Base-by-base conservation (phyloP, 768 basidiomycete genomes). In the Kwoniella mangroviensis region DNA sequence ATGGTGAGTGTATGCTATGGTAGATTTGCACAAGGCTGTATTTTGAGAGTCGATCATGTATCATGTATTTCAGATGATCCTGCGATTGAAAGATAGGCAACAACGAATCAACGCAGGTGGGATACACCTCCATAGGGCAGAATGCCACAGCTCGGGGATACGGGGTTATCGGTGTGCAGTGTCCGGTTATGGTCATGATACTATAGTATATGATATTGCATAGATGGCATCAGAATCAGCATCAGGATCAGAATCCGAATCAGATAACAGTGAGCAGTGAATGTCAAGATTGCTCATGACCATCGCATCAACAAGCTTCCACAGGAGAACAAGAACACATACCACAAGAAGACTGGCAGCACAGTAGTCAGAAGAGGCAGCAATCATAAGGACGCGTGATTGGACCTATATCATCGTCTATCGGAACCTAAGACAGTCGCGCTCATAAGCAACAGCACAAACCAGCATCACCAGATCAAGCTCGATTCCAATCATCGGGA, bases 91-190 rank as follows among this genome's bases (percentile, higher is more conserved):
- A 22, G 63, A 5, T 15, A 63, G 28, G 28, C 45, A 68, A 26
- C 56, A 62, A 68, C 68, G 68, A 69, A 69, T 69, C 68, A 69
- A 63, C 68, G 68, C 34, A 56, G 68, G 54, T 51, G 54, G n/a
- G 53, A 69, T 54, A 40, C 51, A 62, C 43, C 45, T 19, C 55
- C 19, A 9, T 24, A 21, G 4, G 24, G 42, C 0, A 11, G 51
- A 43, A 45, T 64, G 68, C 68, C 68, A 69, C 68, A 53, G 43
- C n/a, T 4, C 54, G 52, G 66, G 26, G 28, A 59, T 67, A 43
- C 58, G 57, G 57, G 2, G 40, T 67, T 59, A 67, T 24, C 49
- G 34, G 10, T 51, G 5, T 19, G 24, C n/a, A 22, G 42, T 40
- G 24, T 22, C 49, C 62, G 22, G 41, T 60, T 42, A 60, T 60